These are phyloP conservation scores for Candida dajiaensis DNA, from an alignment of 805 yeast species.

Conservation along the genomic window DNA sequence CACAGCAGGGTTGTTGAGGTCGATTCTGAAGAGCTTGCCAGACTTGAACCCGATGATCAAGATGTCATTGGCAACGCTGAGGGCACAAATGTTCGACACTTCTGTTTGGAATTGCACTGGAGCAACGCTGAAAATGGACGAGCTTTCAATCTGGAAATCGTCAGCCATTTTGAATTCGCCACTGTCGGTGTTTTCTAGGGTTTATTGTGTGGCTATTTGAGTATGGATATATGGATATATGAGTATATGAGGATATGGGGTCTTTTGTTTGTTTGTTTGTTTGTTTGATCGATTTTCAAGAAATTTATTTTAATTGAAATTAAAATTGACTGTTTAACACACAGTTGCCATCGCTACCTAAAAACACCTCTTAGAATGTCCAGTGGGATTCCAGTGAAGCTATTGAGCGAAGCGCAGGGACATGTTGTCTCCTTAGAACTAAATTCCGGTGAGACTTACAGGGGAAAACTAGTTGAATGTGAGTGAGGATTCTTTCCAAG, in stretches of 20 bases:
- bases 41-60: slow-evolving; percentile 47
- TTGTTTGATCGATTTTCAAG: no score
- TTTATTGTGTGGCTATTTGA: no score
- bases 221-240: no score
- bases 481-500: slow-evolving; percentile 2
- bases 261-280: no score
- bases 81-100: slow-evolving; percentile 38
- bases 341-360: not conserved
- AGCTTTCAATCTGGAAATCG: not conserved
- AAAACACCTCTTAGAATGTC: slow-evolving; percentile 15
- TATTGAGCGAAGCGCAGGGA: slow-evolving; percentile 85
- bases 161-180: not conserved
- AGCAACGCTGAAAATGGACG: slow-evolving; percentile 23
- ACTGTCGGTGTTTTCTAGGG: no score
- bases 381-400: slow-evolving; percentile 77
- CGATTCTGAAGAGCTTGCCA: slow-evolving; percentile 57
- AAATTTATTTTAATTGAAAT: no score
- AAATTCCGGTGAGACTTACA: slow-evolving; percentile 76
- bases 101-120: slow-evolving; percentile 50
- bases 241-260: no score
- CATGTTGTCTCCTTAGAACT: slow-evolving; percentile 81
- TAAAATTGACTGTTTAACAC: no score
- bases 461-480: slow-evolving; percentile 80
- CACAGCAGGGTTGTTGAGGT: slow-evolving; percentile 57
- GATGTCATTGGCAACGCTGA: slow-evolving; percentile 50